Evolutionary conservation across 495 filamentous ascomycete genomes (phyloP).

Genomic region (Aspergillus affinis): DNA sequence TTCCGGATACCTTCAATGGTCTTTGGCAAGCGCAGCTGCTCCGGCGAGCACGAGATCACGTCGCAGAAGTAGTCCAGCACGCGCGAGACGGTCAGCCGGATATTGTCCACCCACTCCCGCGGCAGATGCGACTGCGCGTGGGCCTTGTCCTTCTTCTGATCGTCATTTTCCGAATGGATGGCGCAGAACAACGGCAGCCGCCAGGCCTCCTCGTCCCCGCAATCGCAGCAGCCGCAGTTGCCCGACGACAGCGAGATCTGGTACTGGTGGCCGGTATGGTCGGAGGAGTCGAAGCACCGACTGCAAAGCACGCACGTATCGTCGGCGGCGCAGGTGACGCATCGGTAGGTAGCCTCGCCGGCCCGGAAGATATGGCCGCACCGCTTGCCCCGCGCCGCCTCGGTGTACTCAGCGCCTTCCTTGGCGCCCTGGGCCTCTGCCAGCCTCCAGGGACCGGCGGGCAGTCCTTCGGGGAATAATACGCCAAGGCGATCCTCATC

Average conservation of each 20-base stretch:
- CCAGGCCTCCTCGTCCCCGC: conserved; percentile 95
- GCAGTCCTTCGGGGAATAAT: conserved; percentile 77
- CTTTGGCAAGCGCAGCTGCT: conserved; percentile 86
- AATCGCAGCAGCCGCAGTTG: conserved; percentile 95
- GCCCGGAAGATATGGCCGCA: conserved; percentile 95
- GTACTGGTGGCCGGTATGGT: conserved; percentile 92
- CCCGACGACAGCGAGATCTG: conserved; percentile 80
- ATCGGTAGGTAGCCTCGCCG: conserved; percentile 90
- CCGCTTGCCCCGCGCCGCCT: conserved; percentile 86
- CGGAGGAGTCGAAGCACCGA: conserved; percentile 91
- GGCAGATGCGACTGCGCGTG: conserved; percentile 58
- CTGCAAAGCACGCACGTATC: conserved; percentile 86
- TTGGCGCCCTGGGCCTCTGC: conserved; percentile 84
- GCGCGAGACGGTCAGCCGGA: conserved; percentile 79
- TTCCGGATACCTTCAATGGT: conserved; percentile 71
- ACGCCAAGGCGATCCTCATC: conserved; percentile 67
- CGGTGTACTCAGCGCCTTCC: conserved; percentile 93
- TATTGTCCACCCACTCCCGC: conserved; percentile 67
- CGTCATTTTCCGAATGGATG: conserved; percentile 73
- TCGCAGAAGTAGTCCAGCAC: conserved; percentile 93
- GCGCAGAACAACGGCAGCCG: conserved; percentile 82
- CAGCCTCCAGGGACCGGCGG: conserved; percentile 67
- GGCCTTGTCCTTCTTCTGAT: conserved; percentile 60
- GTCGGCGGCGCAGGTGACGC: conserved; percentile 86
- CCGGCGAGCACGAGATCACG: conserved; percentile 95